Evolutionary conservation across 148 eudicot species (phyloP).

Genomic region (Pouteria glomerata): DNA sequence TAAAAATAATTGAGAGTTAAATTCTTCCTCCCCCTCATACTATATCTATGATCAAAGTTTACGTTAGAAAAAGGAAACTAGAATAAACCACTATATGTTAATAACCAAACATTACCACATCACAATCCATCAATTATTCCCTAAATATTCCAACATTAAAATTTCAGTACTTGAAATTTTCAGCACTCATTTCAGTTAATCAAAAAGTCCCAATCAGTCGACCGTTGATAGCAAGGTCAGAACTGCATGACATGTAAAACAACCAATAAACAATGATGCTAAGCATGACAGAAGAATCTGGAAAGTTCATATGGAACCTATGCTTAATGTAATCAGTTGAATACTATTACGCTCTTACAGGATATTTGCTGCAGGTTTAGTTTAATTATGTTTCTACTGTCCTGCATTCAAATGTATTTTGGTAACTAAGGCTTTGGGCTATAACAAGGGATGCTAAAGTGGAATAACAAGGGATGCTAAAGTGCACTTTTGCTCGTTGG

Average conservation of each 20-base stretch:
- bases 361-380: neutral
- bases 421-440: neutral
- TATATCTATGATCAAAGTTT: too few relatives aligned
- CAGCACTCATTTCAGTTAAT: neutral
- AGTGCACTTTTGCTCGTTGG: too few relatives aligned
- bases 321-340: neutral
- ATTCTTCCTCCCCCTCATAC: too few relatives aligned
- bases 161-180: neutral
- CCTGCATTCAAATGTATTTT: neutral
- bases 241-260: neutral
- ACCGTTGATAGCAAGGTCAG: neutral
- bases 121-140: too few relatives aligned
- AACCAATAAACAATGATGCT: neutral
- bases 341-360: neutral
- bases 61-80: too few relatives aligned
- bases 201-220: neutral
- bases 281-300: neutral
- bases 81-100: too few relatives aligned
- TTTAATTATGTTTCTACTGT: neutral
- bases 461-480: neutral
- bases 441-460: neutral
- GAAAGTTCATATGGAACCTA: neutral
- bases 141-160: neutral
- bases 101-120: too few relatives aligned
- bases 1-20: too few relatives aligned